Evolutionary conservation across 2,329 filamentous ascomycete genomes (phyloP), one percentile per base, ranked within the genome.

Genomic region (Trichoderma arundinaceum): DNA sequence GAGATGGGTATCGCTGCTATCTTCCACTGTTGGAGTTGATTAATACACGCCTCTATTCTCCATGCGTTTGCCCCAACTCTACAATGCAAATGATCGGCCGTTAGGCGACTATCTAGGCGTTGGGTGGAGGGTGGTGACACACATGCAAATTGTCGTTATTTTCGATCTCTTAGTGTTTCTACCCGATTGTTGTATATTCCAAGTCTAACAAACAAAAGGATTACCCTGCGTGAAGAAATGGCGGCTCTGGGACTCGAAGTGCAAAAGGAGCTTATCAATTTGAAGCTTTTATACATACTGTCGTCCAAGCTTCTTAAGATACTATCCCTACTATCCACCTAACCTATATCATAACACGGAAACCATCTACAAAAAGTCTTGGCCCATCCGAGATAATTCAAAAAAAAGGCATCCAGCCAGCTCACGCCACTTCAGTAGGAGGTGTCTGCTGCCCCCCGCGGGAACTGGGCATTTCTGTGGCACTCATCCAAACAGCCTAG

Each of bases 391-490:
- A 49, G 17, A 17, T 48, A 15, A 22, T 17, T 22, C 49, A 17
- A 56, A 28, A 56, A 28, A 9, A 48, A 39, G 44, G 49, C 41
- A 43, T 48, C 19, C 39, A 43, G 33, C 17, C 38, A 15, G 2
- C 65, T 52, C 59, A 64, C 17, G 12, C 59, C 65, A 64, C 19
- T 41, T 48, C n/a, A 43, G 33, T 28, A 43, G 41, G 15, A 64
- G 22, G 35, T 19, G 32, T 46, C 62, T 12, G 58, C 51, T 43
- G 17, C 38, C 46, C 46, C 12, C 19, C 35, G 22, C 22, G 22
- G n/a, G 33, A 17, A 46, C 53, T 41, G 15, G 32, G 44, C 17
- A 39, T 12, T 19, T 15, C 28, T 66, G 65, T 66, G 48, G 53
- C 28, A 66, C 65, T 58, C 38, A 38, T 41, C 28, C 53, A 63